A percentile compares a stretch with the other conserved stretches of the same genome.
phyloP scores from a whole-genome alignment of 495 filamentous ascomycete species.

The Halenospora varia region DNA sequence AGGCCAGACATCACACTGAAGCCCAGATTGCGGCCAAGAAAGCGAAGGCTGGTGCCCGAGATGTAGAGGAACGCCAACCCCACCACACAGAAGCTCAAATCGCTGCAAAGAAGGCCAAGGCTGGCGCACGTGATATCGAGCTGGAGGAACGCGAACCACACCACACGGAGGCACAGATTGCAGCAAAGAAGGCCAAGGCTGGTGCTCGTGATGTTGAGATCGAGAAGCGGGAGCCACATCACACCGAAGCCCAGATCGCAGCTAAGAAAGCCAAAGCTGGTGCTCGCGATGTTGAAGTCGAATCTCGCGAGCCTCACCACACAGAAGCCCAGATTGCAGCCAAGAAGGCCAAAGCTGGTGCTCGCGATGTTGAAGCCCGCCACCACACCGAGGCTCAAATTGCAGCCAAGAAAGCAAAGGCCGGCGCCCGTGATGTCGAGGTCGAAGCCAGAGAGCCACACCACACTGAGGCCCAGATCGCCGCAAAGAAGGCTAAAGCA shows the following conservation, averaged over 20 bases:
- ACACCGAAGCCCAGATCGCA: conserved; percentile 20
- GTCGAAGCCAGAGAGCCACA: not conserved
- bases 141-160: conserved; percentile 23
- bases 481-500: not conserved
- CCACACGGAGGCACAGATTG: conserved; percentile 15
- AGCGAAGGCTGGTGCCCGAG: conserved; percentile 15
- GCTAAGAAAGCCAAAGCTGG: conserved; percentile 19
- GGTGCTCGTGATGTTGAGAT: not conserved
- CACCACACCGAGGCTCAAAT: conserved; percentile 1
- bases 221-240: conserved; percentile 4
- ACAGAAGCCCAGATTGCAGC: conserved; percentile 12
- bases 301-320: conserved; percentile 25
- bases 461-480: not conserved
- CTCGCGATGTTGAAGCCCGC: not conserved
- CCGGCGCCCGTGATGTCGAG: not conserved
- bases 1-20: conserved; percentile 24
- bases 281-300: conserved; percentile 13
- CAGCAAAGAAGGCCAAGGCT: conserved; percentile 9
- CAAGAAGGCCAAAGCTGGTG: conserved; percentile 1
- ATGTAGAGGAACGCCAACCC: conserved; percentile 8
- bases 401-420: conserved; percentile 9
- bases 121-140: conserved; percentile 9
- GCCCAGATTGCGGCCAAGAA: conserved; percentile 16
- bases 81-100: conserved; percentile 15
- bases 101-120: conserved; percentile 12